Evolutionary conservation across 31 red algal genomes (phyloP).

Genomic region (Asparagopsis taxiformis): DNA sequence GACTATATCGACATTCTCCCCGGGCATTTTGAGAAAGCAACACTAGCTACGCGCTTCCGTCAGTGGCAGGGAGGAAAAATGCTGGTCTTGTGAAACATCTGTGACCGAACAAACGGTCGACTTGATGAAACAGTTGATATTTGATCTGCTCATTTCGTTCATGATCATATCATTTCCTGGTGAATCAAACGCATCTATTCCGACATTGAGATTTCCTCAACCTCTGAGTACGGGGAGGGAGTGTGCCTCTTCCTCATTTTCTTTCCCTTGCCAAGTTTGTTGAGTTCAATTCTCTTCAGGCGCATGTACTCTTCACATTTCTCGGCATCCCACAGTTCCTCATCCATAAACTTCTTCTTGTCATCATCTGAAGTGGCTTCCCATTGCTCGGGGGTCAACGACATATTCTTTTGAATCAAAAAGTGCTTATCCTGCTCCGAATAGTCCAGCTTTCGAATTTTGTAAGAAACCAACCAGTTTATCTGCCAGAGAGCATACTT

Average conservation of each 20-base stretch:
- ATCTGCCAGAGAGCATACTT: constrained; percentile 38
- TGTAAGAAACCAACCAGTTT: constrained; percentile 72
- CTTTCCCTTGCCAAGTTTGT: constrained; percentile 56
- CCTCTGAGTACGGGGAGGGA: constrained; percentile 17
- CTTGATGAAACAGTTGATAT: neutral
- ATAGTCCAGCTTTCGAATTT: constrained; percentile 57
- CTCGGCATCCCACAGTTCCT: constrained; percentile 56
- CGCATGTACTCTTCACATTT: constrained; percentile 47
- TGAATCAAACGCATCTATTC: constrained; percentile 16
- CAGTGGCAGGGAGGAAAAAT: neutral
- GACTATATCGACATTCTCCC: neutral
- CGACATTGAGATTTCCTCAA: constrained; percentile 27
- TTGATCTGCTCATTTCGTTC: too few relatives aligned
- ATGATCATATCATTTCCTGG: too few relatives aligned
- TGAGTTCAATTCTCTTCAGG: constrained; percentile 58
- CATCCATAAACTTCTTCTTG: constrained; percentile 21
- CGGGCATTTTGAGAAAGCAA: too few relatives aligned
- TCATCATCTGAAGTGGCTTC: constrained; percentile 8
- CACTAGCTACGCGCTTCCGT: too few relatives aligned
- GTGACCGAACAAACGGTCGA: neutral
- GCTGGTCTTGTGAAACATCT: neutral
- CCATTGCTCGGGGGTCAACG: constrained; percentile 32
- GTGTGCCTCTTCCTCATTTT: constrained; percentile 64
- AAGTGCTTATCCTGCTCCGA: constrained; percentile 54
- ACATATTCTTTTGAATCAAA: constrained; percentile 53